Conservation (phyloP, 1,139 yeast genomes). For the Diutina siamensis region DNA sequence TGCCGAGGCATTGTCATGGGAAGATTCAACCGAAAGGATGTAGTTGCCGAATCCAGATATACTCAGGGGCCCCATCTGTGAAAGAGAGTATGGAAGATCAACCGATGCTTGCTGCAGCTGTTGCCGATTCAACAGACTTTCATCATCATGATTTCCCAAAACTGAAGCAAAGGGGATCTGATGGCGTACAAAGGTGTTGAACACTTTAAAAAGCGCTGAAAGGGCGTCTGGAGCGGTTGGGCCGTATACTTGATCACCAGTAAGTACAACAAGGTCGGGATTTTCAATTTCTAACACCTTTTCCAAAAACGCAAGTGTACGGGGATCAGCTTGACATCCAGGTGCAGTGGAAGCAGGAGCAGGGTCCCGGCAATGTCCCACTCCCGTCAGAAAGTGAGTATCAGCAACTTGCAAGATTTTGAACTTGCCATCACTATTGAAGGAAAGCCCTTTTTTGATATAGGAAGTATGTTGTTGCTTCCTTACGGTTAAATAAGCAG, state of each 20-base stretch:
- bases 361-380: slow-evolving; percentile 35
- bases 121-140: slow-evolving; percentile 21
- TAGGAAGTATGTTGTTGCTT: not conserved
- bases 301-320: not conserved
- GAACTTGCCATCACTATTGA: slow-evolving; percentile 16
- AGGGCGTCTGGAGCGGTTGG: not conserved
- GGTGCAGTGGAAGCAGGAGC: slow-evolving; percentile 30
- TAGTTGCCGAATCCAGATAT: slow-evolving; percentile 51
- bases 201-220: not conserved
- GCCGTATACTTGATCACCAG: not conserved
- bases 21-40: not conserved
- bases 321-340: not conserved
- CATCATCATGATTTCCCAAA: not conserved
- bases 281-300: not conserved
- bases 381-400: not conserved
- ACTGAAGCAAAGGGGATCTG: not conserved
- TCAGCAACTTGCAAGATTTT: not conserved
- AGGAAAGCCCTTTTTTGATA: not conserved
- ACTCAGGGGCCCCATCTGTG: slow-evolving; percentile 50
- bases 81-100: slow-evolving; percentile 20
- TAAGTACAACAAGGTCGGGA: not conserved
- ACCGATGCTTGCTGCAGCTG: not conserved
- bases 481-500: not conserved
- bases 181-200: not conserved
- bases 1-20: slow-evolving; percentile 22